Evolutionary conservation across 305 asterid species (phyloP).

Genomic region (Solanum hybrid): DNA sequence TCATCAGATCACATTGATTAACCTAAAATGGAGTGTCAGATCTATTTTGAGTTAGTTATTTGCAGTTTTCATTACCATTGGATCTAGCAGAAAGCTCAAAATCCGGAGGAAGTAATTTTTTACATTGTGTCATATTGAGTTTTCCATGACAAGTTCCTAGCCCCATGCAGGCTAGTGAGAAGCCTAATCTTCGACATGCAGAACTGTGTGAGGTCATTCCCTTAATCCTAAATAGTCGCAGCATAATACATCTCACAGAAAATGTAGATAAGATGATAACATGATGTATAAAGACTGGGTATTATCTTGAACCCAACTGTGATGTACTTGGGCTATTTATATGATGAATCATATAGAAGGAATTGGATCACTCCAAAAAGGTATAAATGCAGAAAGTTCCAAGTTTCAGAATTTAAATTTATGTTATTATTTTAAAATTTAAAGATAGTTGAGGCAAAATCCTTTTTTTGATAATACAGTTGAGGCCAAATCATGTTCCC

Average conservation of each 20-base stretch:
- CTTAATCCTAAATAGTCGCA: not conserved
- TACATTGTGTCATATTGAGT: not conserved
- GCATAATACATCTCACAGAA: not conserved
- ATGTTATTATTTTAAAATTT: not conserved
- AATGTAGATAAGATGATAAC: not conserved
- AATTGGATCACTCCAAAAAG: not conserved
- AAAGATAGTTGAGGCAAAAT: not conserved
- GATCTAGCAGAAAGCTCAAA: not conserved
- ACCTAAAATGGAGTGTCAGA: not conserved
- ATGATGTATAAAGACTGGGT: not conserved
- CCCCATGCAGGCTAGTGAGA: not conserved
- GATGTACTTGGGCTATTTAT: not conserved
- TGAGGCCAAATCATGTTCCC: not conserved
- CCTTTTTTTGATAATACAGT: not conserved
- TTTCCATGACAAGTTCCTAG: not conserved
- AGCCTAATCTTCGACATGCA: not conserved
- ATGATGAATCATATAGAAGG: not conserved
- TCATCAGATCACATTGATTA: not conserved
- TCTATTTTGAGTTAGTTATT: not conserved
- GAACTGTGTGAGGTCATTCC: not conserved
- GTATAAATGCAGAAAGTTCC: not conserved
- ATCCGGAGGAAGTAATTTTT: not conserved
- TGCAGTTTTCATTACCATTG: not conserved
- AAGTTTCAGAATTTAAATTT: not conserved
- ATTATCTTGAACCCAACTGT: not conserved